Evolutionary conservation across 352 stramenopile species (phyloP).

Genomic region (Peronosclerospora sorghi): DNA sequence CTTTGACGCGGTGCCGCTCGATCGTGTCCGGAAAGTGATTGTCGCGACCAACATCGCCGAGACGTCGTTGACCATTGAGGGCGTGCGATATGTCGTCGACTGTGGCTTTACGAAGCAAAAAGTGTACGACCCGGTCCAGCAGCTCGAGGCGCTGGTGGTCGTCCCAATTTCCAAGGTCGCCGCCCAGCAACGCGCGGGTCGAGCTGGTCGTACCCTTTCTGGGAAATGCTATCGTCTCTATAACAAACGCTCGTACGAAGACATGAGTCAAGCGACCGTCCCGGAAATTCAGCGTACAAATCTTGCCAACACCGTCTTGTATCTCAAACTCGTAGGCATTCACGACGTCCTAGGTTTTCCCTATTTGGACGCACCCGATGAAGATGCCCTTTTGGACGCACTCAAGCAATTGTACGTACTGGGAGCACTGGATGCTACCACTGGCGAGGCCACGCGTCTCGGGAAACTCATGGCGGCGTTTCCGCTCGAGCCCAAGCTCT

Average conservation of each 20-base stretch:
- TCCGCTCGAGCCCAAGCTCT: slow-evolving; percentile 68
- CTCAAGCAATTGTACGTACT: slow-evolving; percentile 68
- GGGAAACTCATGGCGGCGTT: slow-evolving; percentile 79
- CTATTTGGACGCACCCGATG: slow-evolving; percentile 55
- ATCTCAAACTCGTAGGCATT: slow-evolving; percentile 64
- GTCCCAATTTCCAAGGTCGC: slow-evolving; percentile 92
- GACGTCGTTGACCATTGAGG: slow-evolving; percentile 98
- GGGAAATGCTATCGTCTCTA: slow-evolving; percentile 99
- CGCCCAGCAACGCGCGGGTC: slow-evolving; percentile 91
- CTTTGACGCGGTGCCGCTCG: slow-evolving; percentile 82
- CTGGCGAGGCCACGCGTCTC: slow-evolving; percentile 41
- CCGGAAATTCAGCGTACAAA: slow-evolving; percentile 96
- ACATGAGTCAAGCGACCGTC: slow-evolving; percentile 95
- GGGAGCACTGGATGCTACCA: slow-evolving; percentile 32
- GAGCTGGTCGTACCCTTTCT: slow-evolving; percentile 90
- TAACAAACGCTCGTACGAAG: slow-evolving; percentile 93
- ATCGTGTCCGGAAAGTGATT: slow-evolving; percentile 71
- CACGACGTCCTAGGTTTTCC: slow-evolving; percentile 60
- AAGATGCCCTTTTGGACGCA: slow-evolving; percentile 62
- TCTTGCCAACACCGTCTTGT: slow-evolving; percentile 91
- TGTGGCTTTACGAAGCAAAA: slow-evolving; percentile 89
- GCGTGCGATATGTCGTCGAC: slow-evolving; percentile 82
- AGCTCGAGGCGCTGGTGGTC: slow-evolving; percentile 83
- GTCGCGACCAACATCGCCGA: slow-evolving; percentile 91
- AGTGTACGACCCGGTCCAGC: slow-evolving; percentile 65